phyloP scores from a whole-genome alignment of 495 filamentous ascomycete genomes.

The Penicillium fimorum region DNA sequence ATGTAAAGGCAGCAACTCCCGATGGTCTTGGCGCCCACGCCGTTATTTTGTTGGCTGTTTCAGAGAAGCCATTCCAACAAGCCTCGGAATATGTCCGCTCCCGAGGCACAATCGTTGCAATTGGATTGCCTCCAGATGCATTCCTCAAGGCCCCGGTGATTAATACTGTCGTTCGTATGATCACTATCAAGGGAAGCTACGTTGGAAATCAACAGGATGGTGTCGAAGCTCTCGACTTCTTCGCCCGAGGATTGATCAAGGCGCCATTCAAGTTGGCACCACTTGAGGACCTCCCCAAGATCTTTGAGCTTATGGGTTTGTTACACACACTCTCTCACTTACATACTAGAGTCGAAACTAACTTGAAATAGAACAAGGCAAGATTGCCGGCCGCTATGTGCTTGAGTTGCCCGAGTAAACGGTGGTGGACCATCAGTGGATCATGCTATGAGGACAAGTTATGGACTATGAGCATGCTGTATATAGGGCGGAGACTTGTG shows the following conservation, averaged over 20 bases:
- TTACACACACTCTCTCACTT: neutral
- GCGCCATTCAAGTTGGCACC: constrained; percentile 82
- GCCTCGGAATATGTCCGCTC: constrained; percentile 81
- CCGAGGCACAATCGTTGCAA: constrained; percentile 74
- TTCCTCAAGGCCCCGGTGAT: constrained; percentile 82
- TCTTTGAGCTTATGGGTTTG: constrained; percentile 68
- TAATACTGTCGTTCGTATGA: constrained; percentile 80
- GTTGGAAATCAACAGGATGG: constrained; percentile 87
- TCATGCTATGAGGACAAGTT: neutral
- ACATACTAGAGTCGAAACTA: neutral
- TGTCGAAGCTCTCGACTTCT: constrained; percentile 86
- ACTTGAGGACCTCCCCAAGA: constrained; percentile 70
- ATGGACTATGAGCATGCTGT: neutral
- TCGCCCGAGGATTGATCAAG: constrained; percentile 74
- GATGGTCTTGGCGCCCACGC: constrained; percentile 85
- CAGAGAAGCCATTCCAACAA: constrained; percentile 92
- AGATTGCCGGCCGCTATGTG: constrained; percentile 83
- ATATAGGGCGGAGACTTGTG: neutral
- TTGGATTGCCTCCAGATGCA: constrained; percentile 79
- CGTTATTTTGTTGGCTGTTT: constrained; percentile 79
- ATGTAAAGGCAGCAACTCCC: constrained; percentile 73
- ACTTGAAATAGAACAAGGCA: constrained; percentile 48
- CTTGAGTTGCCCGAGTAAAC: constrained; percentile 60
- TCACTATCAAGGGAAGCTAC: constrained; percentile 89
- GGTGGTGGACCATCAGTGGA: neutral